Evolutionary conservation across 176 grass and related monocot genomes (phyloP).

Genomic region (Carex myosuroides): DNA sequence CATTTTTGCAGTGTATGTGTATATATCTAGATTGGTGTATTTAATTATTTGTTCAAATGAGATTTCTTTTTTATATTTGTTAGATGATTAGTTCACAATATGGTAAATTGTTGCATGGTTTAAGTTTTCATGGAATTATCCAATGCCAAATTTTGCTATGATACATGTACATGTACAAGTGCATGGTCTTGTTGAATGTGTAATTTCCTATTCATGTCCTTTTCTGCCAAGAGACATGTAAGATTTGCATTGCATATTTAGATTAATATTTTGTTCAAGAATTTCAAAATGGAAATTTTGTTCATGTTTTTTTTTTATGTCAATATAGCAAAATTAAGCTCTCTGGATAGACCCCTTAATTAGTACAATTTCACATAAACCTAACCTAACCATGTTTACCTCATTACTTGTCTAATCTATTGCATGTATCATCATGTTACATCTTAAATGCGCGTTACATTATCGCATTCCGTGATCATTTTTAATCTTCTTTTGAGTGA

Average conservation of each 20-base stretch:
- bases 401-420: background rate
- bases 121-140: background rate
- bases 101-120: background rate
- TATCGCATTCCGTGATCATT: background rate
- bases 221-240: background rate
- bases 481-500: background rate
- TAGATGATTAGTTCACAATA: background rate
- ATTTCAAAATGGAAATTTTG: background rate
- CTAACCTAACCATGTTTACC: background rate
- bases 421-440: background rate
- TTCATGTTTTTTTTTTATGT: background rate
- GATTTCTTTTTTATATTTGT: background rate
- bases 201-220: conserved; percentile 14
- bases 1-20: background rate
- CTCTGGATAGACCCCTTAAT: background rate
- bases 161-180: background rate
- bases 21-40: background rate
- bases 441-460: background rate
- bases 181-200: background rate
- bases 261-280: background rate
- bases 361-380: background rate
- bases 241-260: background rate
- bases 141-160: background rate
- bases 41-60: background rate
- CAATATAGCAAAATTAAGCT: background rate